Evolutionary conservation across 140 eudicot species (phyloP), one percentile per base, ranked within the genome.

Genomic region (Ambrosia hybrid): DNA sequence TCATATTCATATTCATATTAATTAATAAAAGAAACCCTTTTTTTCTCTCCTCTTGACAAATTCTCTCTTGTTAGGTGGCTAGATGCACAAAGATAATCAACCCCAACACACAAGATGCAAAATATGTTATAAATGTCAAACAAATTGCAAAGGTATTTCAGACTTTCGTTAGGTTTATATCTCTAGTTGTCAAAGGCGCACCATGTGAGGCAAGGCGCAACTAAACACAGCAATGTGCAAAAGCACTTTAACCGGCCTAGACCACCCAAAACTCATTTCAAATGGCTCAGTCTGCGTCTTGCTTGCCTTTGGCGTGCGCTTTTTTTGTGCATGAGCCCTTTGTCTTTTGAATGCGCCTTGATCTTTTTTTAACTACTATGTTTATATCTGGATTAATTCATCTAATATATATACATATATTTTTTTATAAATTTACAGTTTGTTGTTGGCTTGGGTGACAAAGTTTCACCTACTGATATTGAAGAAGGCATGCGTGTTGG

Each of bases 401-500:
- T 60, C 66, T 76, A 36, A 78, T 66, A 39, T 67, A 2, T 49
- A 10, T n/a, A n/a, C n/a, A n/a, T 0, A 21, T 39, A 3, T 12
- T 14, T 73, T 57, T 49, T 51, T 15, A 3, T 63, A 17, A 65
- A 30, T 76, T 38, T 83, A 68, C 96, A 91, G 97, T 95, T 91
- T 88, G 99, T 95, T 78, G 99, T 95, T 62, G 99, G 97, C 60
- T 78, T 95, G 56, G 99, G 97, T 21, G 99, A 95, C 80, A 91
- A 95, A 79, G 97, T 95, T 69, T 95, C 99, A 4, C 99, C 99
- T 6, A 91, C 99, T 75, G 99, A 95, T 83, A 95, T 95, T 53
- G 99, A 95, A 85, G 99, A 91, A 78, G 97, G 99, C 85, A 95
- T 95, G 97, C 96, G 99, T 51, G 99, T 95, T 12, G 99, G 99